Base-by-base conservation (phyloP, 2,329 filamentous ascomycete genomes). In the Fragosphaeria purpurea region DNA sequence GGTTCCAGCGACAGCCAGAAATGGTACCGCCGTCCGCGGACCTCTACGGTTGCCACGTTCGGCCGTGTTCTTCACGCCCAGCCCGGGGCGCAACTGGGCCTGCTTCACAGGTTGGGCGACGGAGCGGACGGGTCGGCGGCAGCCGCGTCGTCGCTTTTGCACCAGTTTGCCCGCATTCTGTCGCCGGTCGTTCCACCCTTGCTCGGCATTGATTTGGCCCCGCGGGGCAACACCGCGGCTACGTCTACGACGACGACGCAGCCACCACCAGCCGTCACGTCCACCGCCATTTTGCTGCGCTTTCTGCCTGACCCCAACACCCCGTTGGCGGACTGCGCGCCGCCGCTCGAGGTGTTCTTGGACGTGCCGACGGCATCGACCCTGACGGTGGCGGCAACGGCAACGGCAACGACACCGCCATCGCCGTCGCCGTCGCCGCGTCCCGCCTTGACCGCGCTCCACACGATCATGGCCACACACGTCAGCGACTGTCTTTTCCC, bases 141-240 rank as follows among this genome's bases (percentile, higher is more conserved):
- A 34, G 22, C 22, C 22, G 4, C 34, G 22, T 43, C 13, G 6
- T n/a, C 22, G 33, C 41, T 58, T 12, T 37, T 52, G 34, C 53
- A 56, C 37, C 51, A 22, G 22, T 22, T 59, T 32, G 48, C 51
- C 5, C 70, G 69, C 44, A 63, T 72, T 44, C 67, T 80, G 38
- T 63, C 65, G 1, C 71, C 77, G 2, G 50, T 67, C 5, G 60
- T 71, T 0, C 76, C 76, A 0, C 73, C 78, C 44, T 67, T 78
- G 6, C 61, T 68, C 13, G 62, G 66, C 11, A 65, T 80, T 12
- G 62, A 67, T 13, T 56, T 73, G 5, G 22, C 22, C 22, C 22
- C 22, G 22, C 63, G 66, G 39, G 58, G 60, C 41, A 63, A 66
- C 52, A 31, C 33, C 33, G 33, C 31, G 4, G 13, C 4, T 6